Conservation (phyloP, 2,329 filamentous ascomycete genomes). For the Lachnellula suecica region DNA sequence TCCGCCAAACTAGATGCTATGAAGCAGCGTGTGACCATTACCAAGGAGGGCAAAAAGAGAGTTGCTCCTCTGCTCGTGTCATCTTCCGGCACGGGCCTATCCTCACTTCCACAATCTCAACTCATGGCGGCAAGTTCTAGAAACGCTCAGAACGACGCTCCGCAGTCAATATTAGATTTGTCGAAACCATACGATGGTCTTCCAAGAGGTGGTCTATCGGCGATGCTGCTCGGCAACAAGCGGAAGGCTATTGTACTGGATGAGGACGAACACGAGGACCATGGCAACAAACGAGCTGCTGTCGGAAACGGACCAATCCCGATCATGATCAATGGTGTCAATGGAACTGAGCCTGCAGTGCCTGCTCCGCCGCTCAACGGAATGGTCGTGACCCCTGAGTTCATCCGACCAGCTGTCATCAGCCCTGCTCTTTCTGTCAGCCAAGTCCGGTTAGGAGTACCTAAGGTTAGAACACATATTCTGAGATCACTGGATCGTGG, state of each 20-base stretch:
- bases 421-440: conserved; percentile 80
- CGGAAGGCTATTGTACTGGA: conserved; percentile 75
- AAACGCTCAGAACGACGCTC: conserved; percentile 67
- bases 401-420: conserved; percentile 81
- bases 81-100: conserved; percentile 81
- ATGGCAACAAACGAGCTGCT: conserved; percentile 58
- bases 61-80: conserved; percentile 91
- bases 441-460: conserved; percentile 83
- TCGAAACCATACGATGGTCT: conserved; percentile 93
- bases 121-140: conserved; percentile 74
- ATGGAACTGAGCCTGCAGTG: conserved; percentile 77
- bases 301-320: conserved; percentile 66
- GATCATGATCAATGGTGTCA: conserved; percentile 73
- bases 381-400: conserved; percentile 72
- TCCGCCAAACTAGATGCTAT: conserved; percentile 64
- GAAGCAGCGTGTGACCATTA: conserved; percentile 90
- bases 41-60: conserved; percentile 95
- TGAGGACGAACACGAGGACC: conserved; percentile 67
- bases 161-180: conserved; percentile 82
- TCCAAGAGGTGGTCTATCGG: conserved; percentile 82
- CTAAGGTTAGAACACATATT: conserved; percentile 81
- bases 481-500: conserved; percentile 75
- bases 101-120: conserved; percentile 85
- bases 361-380: conserved; percentile 59
- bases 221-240: conserved; percentile 90